phyloP scores from a whole-genome alignment of 768 basidiomycete species.

The Trametes sanguinea region DNA sequence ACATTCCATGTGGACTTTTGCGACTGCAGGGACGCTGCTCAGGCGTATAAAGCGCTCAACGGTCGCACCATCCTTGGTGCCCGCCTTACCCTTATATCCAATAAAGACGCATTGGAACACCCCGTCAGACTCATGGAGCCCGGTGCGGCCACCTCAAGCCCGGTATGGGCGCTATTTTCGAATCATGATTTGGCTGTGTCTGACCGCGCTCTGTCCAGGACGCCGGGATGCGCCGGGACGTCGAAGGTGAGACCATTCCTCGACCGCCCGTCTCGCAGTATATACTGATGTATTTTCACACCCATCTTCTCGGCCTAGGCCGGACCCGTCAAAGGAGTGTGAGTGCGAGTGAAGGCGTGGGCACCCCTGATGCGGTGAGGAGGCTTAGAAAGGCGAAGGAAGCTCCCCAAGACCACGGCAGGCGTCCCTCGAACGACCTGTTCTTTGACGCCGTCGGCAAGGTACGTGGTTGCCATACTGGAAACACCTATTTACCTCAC shows the following conservation, averaged over 20 bases:
- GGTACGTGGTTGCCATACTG: constrained; percentile 16
- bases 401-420: constrained; percentile 32
- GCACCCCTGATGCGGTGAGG: constrained; percentile 21
- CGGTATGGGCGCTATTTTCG: constrained; percentile 1
- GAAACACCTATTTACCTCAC: constrained; percentile 4
- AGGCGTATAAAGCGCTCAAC: constrained; percentile 53
- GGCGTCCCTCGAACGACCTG: constrained; percentile 40
- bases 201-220: constrained; percentile 13
- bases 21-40: constrained; percentile 59
- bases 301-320: constrained; percentile 25
- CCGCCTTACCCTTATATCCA: constrained; percentile 47
- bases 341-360: constrained; percentile 34
- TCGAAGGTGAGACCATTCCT: constrained; percentile 17
- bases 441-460: constrained; percentile 42
- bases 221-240: constrained; percentile 4
- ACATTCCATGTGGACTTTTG: constrained; percentile 67
- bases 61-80: constrained; percentile 52
- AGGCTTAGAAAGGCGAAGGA: constrained; percentile 20
- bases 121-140: constrained; percentile 8
- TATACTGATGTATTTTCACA: not conserved
- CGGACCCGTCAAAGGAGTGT: constrained; percentile 31
- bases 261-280: not conserved
- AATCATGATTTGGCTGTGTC: constrained; percentile 8
- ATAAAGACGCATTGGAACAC: constrained; percentile 28
- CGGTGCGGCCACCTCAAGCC: not conserved